These are phyloP conservation scores for Oxytropis ochrocephala DNA, from an alignment of 306 rosid genomes.

Conservation along the genomic window DNA sequence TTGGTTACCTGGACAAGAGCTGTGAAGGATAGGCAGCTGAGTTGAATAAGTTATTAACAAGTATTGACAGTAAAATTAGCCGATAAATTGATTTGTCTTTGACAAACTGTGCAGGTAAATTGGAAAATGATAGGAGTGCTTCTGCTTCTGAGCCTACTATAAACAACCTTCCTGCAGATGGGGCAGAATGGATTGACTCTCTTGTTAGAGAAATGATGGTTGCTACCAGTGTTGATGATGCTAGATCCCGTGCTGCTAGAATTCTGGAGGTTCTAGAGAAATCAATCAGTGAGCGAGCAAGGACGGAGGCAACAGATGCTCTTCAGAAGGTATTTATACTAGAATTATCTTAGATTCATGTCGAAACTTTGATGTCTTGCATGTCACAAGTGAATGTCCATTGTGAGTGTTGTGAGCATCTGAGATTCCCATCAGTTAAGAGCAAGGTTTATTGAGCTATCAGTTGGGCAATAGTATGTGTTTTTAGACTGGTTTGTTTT, in stretches of 20 bases:
- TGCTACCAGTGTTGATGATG: conserved; percentile 78
- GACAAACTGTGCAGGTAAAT: conserved; percentile 31
- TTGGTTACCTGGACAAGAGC: background rate
- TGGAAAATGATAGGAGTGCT: conserved; percentile 31
- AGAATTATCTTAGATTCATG: background rate
- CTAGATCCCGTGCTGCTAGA: conserved; percentile 72
- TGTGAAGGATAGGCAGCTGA: background rate
- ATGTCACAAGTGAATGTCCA: background rate
- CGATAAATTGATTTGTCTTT: background rate
- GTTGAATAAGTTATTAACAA: background rate
- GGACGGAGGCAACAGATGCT: conserved; percentile 55
- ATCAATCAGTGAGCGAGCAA: conserved; percentile 61
- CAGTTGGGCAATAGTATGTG: background rate
- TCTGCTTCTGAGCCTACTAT: conserved; percentile 43
- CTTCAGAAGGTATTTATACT: conserved; percentile 54
- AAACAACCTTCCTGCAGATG: conserved; percentile 58
- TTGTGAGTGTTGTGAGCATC: background rate
- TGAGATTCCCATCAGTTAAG: background rate
- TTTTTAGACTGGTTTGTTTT: conserved; percentile 5
- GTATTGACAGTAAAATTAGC: background rate
- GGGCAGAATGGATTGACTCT: conserved; percentile 85
- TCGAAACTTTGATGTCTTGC: conserved; percentile 1
- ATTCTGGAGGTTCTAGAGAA: conserved; percentile 75
- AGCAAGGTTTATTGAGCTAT: too few relatives aligned
- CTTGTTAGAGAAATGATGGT: conserved; percentile 77